Evolutionary conservation across 148 eudicot genomes (phyloP).

Genomic region (Dysphania ambrosioides): DNA sequence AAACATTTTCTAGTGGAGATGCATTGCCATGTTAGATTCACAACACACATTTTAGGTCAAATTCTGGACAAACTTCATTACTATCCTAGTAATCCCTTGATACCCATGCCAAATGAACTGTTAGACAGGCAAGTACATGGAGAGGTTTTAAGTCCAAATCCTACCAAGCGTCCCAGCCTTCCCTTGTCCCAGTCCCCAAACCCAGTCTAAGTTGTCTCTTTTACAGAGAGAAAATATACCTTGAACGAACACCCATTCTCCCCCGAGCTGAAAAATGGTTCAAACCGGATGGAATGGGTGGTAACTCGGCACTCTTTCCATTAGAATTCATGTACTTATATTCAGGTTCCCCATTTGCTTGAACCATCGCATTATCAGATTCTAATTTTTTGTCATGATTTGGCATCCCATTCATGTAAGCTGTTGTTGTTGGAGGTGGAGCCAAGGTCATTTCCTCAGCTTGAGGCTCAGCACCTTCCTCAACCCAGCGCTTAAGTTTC

Average conservation of each 20-base stretch:
- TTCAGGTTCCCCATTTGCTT: constrained; percentile 43
- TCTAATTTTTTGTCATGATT: constrained; percentile 48
- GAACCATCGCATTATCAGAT: constrained; percentile 28
- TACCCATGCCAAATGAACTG: not conserved
- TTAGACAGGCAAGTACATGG: not conserved
- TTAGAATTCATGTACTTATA: constrained; percentile 35
- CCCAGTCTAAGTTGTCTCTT: not conserved
- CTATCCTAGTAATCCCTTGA: not conserved
- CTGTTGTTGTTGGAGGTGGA: constrained; percentile 65
- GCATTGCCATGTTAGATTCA: not conserved
- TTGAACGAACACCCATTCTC: constrained; percentile 72
- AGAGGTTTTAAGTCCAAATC: not conserved
- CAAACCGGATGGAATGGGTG: constrained; percentile 69
- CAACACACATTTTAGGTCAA: not conserved
- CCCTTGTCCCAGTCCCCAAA: not conserved
- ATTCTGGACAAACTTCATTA: not conserved
- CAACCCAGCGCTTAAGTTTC: constrained; percentile 89
- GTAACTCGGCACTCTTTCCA: constrained; percentile 54
- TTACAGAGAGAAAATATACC: constrained; percentile 34
- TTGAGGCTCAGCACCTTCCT: constrained; percentile 77
- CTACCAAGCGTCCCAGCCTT: not conserved
- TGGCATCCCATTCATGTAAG: constrained; percentile 51
- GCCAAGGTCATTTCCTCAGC: constrained; percentile 66
- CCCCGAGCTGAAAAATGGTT: constrained; percentile 84
- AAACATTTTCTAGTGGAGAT: not conserved